A percentile compares a stretch with the other conserved stretches of the same genome.
These are phyloP conservation scores for Trametes cubensis DNA, from an alignment of 768 basidiomycete genomes.

Conservation along the genomic window DNA sequence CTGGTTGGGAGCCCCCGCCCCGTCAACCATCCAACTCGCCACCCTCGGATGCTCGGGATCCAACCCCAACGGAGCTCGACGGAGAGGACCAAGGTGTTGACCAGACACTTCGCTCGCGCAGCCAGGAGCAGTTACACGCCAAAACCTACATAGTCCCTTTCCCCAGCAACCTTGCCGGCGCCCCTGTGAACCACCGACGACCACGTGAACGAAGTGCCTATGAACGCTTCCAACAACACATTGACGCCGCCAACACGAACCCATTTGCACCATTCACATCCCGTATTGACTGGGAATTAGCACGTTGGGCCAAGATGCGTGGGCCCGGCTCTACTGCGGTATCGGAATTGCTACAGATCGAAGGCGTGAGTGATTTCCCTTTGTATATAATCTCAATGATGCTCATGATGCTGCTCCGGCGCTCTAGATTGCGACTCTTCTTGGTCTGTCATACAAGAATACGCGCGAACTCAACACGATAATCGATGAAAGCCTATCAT, in stretches of 20 bases:
- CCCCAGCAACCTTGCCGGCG: too few relatives aligned
- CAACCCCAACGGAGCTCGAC: too few relatives aligned
- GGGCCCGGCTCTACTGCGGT: constrained; percentile 42
- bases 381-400: background rate
- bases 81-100: too few relatives aligned
- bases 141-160: too few relatives aligned
- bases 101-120: too few relatives aligned
- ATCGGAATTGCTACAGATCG: constrained; percentile 40
- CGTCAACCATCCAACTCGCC: too few relatives aligned
- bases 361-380: constrained; percentile 33
- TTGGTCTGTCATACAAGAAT: constrained; percentile 34
- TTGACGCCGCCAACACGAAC: background rate
- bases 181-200: too few relatives aligned
- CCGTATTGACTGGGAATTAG: constrained; percentile 43
- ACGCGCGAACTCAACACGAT: constrained; percentile 35
- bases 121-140: too few relatives aligned
- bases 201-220: background rate
- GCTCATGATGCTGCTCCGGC: background rate
- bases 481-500: constrained; percentile 33
- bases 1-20: too few relatives aligned
- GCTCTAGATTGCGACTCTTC: background rate
- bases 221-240: background rate
- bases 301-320: constrained; percentile 43
- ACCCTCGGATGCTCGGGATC: too few relatives aligned
- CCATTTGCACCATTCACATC: constrained; percentile 39